Conservation (phyloP, 2,329 filamentous ascomycete species). For the Alternaria tenuissima region DNA sequence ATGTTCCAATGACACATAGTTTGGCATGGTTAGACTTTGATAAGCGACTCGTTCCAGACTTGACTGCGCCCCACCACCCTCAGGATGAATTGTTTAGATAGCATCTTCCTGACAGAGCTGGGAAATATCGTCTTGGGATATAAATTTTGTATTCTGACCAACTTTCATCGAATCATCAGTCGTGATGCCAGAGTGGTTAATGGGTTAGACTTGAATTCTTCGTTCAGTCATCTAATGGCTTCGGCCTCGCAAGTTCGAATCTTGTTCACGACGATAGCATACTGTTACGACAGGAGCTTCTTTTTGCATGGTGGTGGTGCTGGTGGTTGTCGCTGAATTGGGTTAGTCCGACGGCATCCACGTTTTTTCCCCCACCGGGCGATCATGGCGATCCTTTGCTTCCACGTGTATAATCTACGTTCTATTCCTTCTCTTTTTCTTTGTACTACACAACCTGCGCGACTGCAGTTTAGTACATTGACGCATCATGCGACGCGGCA, state of each 20-base stretch:
- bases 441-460: background rate
- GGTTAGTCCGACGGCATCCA: background rate
- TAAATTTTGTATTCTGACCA: accelerated
- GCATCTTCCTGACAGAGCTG: too few relatives aligned
- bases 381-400: background rate
- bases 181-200: constrained; percentile 54
- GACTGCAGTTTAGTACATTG: background rate
- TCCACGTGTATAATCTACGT: background rate
- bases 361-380: background rate
- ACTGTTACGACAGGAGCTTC: too few relatives aligned
- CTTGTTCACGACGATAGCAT: background rate
- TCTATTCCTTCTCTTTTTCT: background rate
- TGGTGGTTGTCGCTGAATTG: too few relatives aligned
- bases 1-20: constrained; percentile 3
- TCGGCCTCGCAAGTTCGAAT: constrained; percentile 47
- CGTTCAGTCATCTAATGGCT: constrained; percentile 53
- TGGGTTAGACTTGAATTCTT: constrained; percentile 53
- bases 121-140: accelerated
- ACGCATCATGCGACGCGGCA: too few relatives aligned
- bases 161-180: constrained; percentile 21
- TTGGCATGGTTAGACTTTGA: background rate
- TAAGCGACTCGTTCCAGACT: constrained; percentile 1
- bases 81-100: too few relatives aligned
- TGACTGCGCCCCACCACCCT: constrained; percentile 2
- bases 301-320: background rate